phyloP scores from a whole-genome alignment of 345 rosid genomes.

The Alliaria petiolata region DNA sequence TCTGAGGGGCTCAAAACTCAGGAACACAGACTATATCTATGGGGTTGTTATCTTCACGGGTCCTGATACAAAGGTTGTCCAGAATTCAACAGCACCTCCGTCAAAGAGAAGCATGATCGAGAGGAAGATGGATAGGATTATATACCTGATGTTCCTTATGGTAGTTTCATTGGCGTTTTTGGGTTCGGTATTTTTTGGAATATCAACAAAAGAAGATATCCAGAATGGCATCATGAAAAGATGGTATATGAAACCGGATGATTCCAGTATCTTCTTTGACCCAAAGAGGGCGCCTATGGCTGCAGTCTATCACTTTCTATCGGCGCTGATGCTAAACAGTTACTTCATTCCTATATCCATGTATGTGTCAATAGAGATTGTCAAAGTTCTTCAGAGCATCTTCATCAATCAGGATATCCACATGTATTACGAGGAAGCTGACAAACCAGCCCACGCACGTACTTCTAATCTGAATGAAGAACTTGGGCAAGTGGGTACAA shows the following conservation, averaged over 20 bases:
- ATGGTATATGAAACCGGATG: conserved; percentile 86
- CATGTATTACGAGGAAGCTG: conserved; percentile 82
- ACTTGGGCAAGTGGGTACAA: conserved; percentile 90
- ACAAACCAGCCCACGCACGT: conserved; percentile 87
- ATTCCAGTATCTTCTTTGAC: conserved; percentile 51
- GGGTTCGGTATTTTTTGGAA: conserved; percentile 74
- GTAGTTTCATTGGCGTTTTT: conserved; percentile 52
- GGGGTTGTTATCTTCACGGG: conserved; percentile 92
- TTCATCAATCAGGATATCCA: conserved; percentile 85
- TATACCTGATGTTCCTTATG: conserved; percentile 61
- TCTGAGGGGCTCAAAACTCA: conserved; percentile 88
- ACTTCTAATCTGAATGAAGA: conserved; percentile 97
- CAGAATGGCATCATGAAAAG: conserved; percentile 58
- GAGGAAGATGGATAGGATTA: conserved; percentile 77
- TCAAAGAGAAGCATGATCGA: conserved; percentile 91
- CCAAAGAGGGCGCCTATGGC: conserved; percentile 51
- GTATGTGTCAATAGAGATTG: conserved; percentile 87
- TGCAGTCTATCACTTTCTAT: conserved; percentile 61
- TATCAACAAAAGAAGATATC: conserved; percentile 54
- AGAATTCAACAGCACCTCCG: conserved; percentile 84
- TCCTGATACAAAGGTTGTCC: conserved; percentile 89
- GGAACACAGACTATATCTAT: conserved; percentile 78
- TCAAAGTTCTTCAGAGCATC: conserved; percentile 81
- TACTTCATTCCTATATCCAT: conserved; percentile 92
- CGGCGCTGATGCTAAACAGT: conserved; percentile 67